Conservation (phyloP, 1,139 yeast genomes). For the Hyphopichia fennica region DNA sequence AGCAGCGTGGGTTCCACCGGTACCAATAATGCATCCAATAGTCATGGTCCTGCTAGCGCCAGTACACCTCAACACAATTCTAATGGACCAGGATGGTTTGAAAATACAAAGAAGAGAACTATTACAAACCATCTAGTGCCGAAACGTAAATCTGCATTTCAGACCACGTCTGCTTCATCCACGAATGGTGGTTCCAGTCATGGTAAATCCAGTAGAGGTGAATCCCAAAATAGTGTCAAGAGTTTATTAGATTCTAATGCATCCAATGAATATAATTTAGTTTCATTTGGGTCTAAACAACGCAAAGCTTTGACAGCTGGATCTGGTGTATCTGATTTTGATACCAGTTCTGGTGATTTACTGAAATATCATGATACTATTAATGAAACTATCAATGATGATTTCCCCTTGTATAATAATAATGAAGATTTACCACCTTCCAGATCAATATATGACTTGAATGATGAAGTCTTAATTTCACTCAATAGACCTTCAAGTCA, state of each 20-base stretch:
- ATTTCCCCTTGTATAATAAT: conserved; percentile 22
- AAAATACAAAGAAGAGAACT: conserved; percentile 54
- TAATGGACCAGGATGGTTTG: conserved; percentile 40
- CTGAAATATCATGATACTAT: conserved; percentile 32
- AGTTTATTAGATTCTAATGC: conserved; percentile 13
- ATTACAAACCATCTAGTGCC: conserved; percentile 58
- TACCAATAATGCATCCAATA: neutral
- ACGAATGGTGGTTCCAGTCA: neutral
- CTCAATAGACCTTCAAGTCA: conserved; percentile 32
- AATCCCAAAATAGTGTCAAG: conserved; percentile 8
- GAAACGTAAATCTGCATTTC: conserved; percentile 45
- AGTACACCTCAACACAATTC: neutral
- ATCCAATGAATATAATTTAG: conserved; percentile 33
- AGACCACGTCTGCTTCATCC: conserved; percentile 14
- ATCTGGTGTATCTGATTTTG: conserved; percentile 17
- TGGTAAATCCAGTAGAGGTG: conserved; percentile 4
- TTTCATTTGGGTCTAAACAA: conserved; percentile 41
- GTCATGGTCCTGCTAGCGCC: neutral
- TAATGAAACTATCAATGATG: conserved; percentile 31
- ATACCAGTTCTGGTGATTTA: conserved; percentile 25
- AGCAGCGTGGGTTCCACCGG: neutral
- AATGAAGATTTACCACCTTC: conserved; percentile 59
- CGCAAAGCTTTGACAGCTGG: conserved; percentile 19
- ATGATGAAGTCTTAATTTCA: conserved; percentile 39
- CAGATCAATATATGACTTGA: conserved; percentile 58